Base-by-base conservation (phyloP, 2,329 filamentous ascomycete species). In the Sporothrix sp. region DNA sequence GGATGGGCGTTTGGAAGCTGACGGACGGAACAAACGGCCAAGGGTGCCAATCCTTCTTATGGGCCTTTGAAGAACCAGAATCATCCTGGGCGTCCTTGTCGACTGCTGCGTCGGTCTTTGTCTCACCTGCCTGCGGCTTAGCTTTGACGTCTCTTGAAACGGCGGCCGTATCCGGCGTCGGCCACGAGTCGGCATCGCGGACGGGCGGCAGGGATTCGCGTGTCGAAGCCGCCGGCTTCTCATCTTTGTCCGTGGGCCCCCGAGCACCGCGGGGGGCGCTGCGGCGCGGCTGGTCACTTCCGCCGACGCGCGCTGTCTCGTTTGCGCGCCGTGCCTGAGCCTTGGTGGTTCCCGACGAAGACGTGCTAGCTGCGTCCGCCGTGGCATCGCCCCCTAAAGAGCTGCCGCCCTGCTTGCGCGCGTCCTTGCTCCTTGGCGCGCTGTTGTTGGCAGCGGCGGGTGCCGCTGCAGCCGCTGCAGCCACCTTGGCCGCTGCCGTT, bases 21-120 rank as follows among this genome's bases (percentile, higher is more conserved):
- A 93, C 88, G 13, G 81, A 84, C 8, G 89, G 91, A 11, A 87
- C 87, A 61, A 90, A 91, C 30, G 84, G 80, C 52, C 96, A 79
- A 1, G 82, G 77, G 52, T 87, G 82, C 91, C 93, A 97, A 61
- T 85, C 81, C 71, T 94, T 94, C 75, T 82, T 66, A 71, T 78
- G 59, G 21, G 68, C 61, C 61, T 76, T 77, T 44, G 61, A 60
- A 53, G 69, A 59, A 58, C 65, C 59, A 62, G 73, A 59, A 50
- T 80, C 69, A n/a, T 76, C 81, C 55, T 81, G 75, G 38, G 66
- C 69, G 57, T 85, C 83, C 43, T 82, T 79, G 55, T 87, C 83
- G 40, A 23, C 30, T 25, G 80, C 74, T 11, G 75, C 73, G 20
- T 79, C 71, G 28, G 71, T 67, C 65, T 87, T 87, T 50, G 38